Conservation (phyloP, 2,329 filamentous ascomycete species). For the Epichloe uncinata region DNA sequence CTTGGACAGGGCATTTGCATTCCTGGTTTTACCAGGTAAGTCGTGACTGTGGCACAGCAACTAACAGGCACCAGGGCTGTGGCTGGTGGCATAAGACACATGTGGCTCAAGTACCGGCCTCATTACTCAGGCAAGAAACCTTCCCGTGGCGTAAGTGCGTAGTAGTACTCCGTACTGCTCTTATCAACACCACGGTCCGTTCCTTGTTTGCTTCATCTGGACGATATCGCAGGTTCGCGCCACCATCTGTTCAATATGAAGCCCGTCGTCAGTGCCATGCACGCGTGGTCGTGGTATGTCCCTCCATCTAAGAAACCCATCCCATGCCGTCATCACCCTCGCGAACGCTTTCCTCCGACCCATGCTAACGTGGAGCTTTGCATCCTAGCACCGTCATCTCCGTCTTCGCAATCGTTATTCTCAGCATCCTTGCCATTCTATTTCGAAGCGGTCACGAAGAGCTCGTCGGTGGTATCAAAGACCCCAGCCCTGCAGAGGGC, state of each 20-base stretch:
- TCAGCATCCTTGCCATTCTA: conserved; percentile 52
- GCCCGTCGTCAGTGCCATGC: conserved; percentile 80
- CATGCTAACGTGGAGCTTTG: conserved; percentile 12
- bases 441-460: conserved; percentile 73
- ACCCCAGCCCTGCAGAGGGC: conserved; percentile 60
- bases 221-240: background rate
- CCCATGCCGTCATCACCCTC: background rate
- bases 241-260: conserved; percentile 55
- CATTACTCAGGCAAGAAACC: background rate
- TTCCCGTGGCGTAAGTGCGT: background rate
- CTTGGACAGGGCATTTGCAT: no score
- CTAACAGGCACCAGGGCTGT: background rate
- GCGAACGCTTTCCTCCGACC: background rate
- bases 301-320: background rate
- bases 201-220: background rate
- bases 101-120: background rate
- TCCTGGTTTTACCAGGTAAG: no score
- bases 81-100: background rate
- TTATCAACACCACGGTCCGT: background rate
- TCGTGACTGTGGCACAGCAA: no score
- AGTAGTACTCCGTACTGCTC: background rate
- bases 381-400: conserved; percentile 55
- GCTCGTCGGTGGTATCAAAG: conserved; percentile 62
- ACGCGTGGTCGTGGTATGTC: conserved; percentile 87
- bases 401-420: conserved; percentile 50